Conservation (phyloP, 257 asterid genomes). For the Ajuga chamaepitys region DNA sequence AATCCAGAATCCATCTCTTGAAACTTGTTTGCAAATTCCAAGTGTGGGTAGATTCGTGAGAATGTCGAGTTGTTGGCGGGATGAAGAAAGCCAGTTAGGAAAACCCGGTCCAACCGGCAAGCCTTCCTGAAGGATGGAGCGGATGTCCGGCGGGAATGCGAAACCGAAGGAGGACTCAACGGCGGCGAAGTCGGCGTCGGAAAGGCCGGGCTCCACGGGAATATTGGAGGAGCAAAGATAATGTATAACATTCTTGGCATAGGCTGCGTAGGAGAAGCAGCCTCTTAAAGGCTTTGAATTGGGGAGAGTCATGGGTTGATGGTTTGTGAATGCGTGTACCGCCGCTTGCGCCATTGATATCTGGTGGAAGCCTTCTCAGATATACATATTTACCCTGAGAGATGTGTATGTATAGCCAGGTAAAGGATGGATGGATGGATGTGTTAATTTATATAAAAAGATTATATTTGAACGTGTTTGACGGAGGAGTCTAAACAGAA, state of each 20-base stretch:
- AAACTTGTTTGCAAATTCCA: slow-evolving; percentile 49
- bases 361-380: slow-evolving; percentile 2
- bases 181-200: slow-evolving; percentile 53
- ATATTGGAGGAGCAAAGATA: slow-evolving; percentile 43
- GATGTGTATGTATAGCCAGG: neutral
- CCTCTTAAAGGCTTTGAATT: slow-evolving; percentile 38
- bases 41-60: slow-evolving; percentile 38
- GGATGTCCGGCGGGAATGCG: slow-evolving; percentile 81
- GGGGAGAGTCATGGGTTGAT: slow-evolving; percentile 21
- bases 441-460: neutral
- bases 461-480: slow-evolving; percentile 23
- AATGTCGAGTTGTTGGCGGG: slow-evolving; percentile 53
- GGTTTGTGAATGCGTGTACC: slow-evolving; percentile 2
- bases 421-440: neutral
- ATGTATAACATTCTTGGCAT: slow-evolving; percentile 59
- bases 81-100: slow-evolving; percentile 86
- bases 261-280: slow-evolving; percentile 90
- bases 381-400: neutral
- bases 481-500: slow-evolving; percentile 2
- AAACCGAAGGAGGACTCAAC: slow-evolving; percentile 43
- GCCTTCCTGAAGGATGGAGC: slow-evolving; percentile 77
- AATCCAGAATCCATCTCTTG: slow-evolving; percentile 44
- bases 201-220: slow-evolving; percentile 64
- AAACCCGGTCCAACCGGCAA: slow-evolving; percentile 75
- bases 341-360: slow-evolving; percentile 23